A percentile compares a stretch with the other conserved stretches of the same genome.
Conservation (phyloP, 2,329 filamentous ascomycete species). For the Cladosporium sp. region DNA sequence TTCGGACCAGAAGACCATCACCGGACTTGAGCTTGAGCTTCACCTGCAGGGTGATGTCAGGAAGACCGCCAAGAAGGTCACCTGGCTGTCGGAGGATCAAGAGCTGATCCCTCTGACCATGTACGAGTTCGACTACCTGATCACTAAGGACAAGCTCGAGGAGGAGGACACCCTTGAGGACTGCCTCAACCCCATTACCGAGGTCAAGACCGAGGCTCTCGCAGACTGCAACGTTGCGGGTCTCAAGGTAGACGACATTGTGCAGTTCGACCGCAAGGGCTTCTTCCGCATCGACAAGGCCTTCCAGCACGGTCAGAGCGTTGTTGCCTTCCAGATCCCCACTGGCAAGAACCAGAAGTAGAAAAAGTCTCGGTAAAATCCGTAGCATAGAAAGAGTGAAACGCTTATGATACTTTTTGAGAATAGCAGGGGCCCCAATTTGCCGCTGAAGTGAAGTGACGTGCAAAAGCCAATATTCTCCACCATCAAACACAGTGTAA, state of each 20-base stretch:
- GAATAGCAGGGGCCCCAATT: neutral
- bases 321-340: conserved; percentile 69
- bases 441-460: neutral
- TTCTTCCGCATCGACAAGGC: conserved; percentile 81
- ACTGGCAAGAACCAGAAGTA: conserved; percentile 55
- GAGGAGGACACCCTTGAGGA: conserved; percentile 85
- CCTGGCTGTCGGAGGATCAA: conserved; percentile 81
- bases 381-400: conserved; percentile 17
- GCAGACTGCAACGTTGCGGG: conserved; percentile 78
- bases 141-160: conserved; percentile 92
- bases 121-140: conserved; percentile 92
- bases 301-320: conserved; percentile 58
- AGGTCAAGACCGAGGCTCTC: conserved; percentile 70
- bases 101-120: conserved; percentile 79
- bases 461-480: neutral
- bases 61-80: conserved; percentile 94
- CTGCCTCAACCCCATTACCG: conserved; percentile 74
- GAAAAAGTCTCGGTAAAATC: neutral
- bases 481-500: neutral
- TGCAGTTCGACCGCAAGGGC: conserved; percentile 91
- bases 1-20: conserved; percentile 59
- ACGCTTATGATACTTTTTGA: conserved; percentile 8
- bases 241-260: conserved; percentile 84
- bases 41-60: conserved; percentile 92
- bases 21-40: conserved; percentile 75